These are phyloP conservation scores for Rhodotorula graminis DNA, from an alignment of 768 basidiomycete genomes.

Conservation along the genomic window DNA sequence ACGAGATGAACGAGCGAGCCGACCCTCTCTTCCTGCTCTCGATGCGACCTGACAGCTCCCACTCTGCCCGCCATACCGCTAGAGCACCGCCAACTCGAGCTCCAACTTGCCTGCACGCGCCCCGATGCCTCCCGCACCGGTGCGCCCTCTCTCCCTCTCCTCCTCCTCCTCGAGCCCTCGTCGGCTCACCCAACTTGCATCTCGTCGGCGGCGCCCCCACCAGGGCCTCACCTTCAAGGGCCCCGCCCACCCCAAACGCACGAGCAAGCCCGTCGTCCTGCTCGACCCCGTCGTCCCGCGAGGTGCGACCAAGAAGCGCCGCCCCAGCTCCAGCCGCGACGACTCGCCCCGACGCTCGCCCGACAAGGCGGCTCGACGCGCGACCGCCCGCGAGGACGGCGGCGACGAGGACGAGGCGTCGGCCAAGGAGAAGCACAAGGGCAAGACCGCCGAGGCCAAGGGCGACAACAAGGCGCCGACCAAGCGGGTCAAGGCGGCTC, in stretches of 20 bases:
- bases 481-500: background rate
- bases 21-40: too few relatives aligned
- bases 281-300: background rate
- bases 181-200: constrained; percentile 5
- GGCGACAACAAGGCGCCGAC: background rate
- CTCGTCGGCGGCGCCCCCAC: background rate
- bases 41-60: too few relatives aligned
- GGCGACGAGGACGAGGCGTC: background rate
- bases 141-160: background rate
- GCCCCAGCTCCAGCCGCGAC: too few relatives aligned
- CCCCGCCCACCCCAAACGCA: background rate
- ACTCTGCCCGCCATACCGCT: too few relatives aligned
- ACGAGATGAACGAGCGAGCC: too few relatives aligned
- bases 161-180: background rate
- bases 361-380: too few relatives aligned
- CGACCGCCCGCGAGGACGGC: too few relatives aligned
- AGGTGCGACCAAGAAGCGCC: background rate
- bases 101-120: too few relatives aligned
- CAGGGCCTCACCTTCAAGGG: constrained; percentile 16
- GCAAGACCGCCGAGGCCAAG: background rate
- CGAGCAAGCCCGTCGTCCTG: background rate
- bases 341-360: too few relatives aligned
- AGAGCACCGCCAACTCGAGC: too few relatives aligned
- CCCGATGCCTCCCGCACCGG: background rate
- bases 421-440: background rate